phyloP scores from a whole-genome alignment of 192 early-diverging fungal genomes.

The Lobulomyces angularis region DNA sequence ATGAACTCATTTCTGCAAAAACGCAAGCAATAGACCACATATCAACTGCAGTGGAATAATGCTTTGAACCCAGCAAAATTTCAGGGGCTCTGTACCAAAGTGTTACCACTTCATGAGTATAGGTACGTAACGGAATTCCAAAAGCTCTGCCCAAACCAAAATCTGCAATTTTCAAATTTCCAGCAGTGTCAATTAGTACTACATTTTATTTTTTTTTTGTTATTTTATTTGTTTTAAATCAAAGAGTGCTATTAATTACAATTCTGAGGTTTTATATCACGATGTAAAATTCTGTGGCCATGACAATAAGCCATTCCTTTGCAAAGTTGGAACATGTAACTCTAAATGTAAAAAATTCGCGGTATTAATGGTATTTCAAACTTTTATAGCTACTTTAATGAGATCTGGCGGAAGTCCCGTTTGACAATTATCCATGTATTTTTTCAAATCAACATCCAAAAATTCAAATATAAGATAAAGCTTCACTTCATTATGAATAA shows the following conservation, averaged over 20 bases:
- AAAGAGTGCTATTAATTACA: conserved; percentile 7
- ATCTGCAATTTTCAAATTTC: conserved; percentile 86
- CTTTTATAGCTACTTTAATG: conserved; percentile 35
- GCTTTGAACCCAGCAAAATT: conserved; percentile 78
- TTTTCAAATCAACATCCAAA: conserved; percentile 79
- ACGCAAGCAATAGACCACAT: conserved; percentile 98
- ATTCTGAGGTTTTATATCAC: conserved; percentile 98
- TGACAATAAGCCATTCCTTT: conserved; percentile 85
- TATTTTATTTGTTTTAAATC: too few relatives aligned
- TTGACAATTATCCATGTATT: conserved; percentile 62
- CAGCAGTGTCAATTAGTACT: conserved; percentile 77
- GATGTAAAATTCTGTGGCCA: conserved; percentile 80
- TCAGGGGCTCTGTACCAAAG: conserved; percentile 94
- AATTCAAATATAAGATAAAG: conserved; percentile 96
- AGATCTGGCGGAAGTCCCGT: conserved; percentile 35
- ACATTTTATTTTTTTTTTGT: not conserved
- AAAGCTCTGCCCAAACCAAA: conserved; percentile 91
- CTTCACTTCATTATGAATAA: conserved; percentile 73
- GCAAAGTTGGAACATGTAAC: conserved; percentile 82
- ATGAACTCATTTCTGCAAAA: conserved; percentile 83
- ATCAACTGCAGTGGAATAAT: conserved; percentile 88
- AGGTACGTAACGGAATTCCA: conserved; percentile 78
- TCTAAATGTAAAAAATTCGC: conserved; percentile 31
- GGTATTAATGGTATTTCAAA: conserved; percentile 3
- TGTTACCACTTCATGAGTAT: conserved; percentile 93